A percentile compares a stretch with the other conserved stretches of the same genome.
These are phyloP conservation scores for Penicillium paneum DNA, from an alignment of 2,329 filamentous ascomycete species.

Conservation along the genomic window DNA sequence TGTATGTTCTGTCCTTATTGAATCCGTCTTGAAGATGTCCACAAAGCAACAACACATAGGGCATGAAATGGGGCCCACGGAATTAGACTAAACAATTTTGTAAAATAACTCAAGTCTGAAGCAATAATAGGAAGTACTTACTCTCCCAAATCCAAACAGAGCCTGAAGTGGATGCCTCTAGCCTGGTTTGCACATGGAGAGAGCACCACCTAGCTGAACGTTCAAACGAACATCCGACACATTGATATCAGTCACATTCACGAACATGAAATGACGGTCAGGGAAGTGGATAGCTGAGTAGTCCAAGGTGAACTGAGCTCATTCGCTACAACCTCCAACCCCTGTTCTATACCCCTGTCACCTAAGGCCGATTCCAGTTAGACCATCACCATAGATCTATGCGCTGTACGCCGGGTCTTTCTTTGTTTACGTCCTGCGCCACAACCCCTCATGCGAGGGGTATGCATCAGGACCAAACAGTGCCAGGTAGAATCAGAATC, in stretches of 20 bases:
- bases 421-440: conserved; percentile 4
- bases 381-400: neutral
- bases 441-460: neutral
- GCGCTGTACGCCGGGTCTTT: neutral
- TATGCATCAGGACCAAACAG: neutral
- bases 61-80: neutral
- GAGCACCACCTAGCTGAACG: neutral
- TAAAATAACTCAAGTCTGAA: neutral
- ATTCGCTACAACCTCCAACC: neutral
- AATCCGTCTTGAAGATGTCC: neutral
- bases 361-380: neutral
- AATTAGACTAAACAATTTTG: neutral
- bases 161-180: neutral
- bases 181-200: neutral
- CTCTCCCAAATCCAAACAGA: neutral
- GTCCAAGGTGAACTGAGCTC: neutral
- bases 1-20: neutral
- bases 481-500: neutral
- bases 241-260: neutral
- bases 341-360: neutral
- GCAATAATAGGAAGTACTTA: neutral
- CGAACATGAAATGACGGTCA: neutral
- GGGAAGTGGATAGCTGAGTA: neutral
- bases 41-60: neutral
- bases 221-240: neutral